Percentiles rank a stretch among this genome's conserved stretches.
Evolutionary conservation across 768 basidiomycete genomes (phyloP).

Genomic region (Leucocoprinus birnbaumii): DNA sequence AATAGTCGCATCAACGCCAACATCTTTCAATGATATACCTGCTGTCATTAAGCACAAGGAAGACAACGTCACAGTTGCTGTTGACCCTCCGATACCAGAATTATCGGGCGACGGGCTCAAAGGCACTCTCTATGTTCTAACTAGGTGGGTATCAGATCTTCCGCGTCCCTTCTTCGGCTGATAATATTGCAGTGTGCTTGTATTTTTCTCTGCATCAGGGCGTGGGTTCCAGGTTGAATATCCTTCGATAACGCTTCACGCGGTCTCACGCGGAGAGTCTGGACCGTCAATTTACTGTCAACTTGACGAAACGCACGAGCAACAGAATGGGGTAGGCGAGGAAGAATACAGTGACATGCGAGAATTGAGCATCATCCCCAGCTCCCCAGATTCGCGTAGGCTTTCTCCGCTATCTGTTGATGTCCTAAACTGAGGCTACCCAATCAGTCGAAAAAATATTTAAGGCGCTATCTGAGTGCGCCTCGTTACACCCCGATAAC

Average conservation of each 20-base stretch:
- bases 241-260: constrained; percentile 90
- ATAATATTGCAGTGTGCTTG: constrained; percentile 46
- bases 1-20: constrained; percentile 76
- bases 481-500: constrained; percentile 79
- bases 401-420: constrained; percentile 15
- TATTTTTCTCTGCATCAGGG: constrained; percentile 69
- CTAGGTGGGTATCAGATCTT: constrained; percentile 45
- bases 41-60: constrained; percentile 77
- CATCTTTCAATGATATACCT: constrained; percentile 82
- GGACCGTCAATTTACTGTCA: constrained; percentile 89
- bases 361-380: constrained; percentile 78
- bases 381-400: constrained; percentile 57
- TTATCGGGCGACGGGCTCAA: constrained; percentile 49
- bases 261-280: constrained; percentile 70
- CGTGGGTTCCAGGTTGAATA: constrained; percentile 84
- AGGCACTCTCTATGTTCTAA: constrained; percentile 82
- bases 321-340: constrained; percentile 32
- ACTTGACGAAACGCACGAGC: constrained; percentile 62
- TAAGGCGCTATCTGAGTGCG: constrained; percentile 81
- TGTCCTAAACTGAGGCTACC: constrained; percentile 4
- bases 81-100: constrained; percentile 68
- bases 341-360: constrained; percentile 55
- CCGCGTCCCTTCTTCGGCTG: constrained; percentile 5
- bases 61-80: constrained; percentile 60
- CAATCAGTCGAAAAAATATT: constrained; percentile 78